These are phyloP conservation scores for Candida caryicola DNA, from an alignment of 805 yeast species.

Conservation along the genomic window DNA sequence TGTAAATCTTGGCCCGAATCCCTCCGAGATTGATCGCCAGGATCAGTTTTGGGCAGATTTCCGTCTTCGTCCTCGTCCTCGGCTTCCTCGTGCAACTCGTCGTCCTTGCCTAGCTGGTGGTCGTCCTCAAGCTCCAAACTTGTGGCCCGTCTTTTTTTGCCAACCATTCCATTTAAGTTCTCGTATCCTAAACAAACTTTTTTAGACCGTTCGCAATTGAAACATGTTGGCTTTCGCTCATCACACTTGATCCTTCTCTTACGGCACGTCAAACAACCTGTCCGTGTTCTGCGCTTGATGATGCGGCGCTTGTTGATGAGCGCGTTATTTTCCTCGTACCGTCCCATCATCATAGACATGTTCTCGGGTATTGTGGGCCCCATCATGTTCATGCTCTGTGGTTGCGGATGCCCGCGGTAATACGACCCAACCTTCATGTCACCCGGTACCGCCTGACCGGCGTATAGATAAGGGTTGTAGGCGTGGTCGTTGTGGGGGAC, in stretches of 20 bases:
- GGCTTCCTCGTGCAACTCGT: slow-evolving; percentile 1
- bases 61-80: slow-evolving; percentile 4
- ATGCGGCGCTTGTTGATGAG: slow-evolving; percentile 38
- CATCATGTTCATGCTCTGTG: not conserved
- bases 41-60: not conserved
- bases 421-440: not conserved
- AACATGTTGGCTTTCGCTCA: slow-evolving; percentile 67
- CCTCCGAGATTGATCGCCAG: slow-evolving; percentile 5
- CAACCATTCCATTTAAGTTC: slow-evolving; percentile 8
- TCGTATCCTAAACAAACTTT: slow-evolving; percentile 71
- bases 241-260: slow-evolving; percentile 61
- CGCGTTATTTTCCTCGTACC: slow-evolving; percentile 28
- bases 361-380: slow-evolving; percentile 1
- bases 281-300: slow-evolving; percentile 61
- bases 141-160: slow-evolving; percentile 6
- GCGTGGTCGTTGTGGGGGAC: not conserved
- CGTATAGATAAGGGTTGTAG: not conserved
- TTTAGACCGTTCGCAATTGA: slow-evolving; percentile 62
- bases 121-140: slow-evolving; percentile 4
- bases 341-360: slow-evolving; percentile 5
- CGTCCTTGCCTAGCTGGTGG: slow-evolving; percentile 1
- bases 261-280: slow-evolving; percentile 75
- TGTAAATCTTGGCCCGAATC: not conserved
- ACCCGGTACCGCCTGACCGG: not conserved
- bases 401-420: slow-evolving; percentile 1